Conservation (phyloP, 208 protist species). For the Crithidia brevicula region DNA sequence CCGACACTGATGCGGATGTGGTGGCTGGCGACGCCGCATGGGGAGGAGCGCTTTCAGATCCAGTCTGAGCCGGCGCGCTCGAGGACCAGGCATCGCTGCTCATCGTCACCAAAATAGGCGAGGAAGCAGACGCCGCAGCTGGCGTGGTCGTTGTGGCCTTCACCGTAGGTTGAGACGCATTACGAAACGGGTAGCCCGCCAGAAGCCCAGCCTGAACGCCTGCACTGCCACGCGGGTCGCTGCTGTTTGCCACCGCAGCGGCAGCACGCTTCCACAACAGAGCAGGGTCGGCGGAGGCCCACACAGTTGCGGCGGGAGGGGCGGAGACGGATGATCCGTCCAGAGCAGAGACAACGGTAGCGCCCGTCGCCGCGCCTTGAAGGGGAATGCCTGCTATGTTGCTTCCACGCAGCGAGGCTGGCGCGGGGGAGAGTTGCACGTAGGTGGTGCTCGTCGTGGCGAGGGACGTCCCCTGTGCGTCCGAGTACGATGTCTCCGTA, state of each 20-base stretch:
- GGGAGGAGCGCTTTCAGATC: neutral
- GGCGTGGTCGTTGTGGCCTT: neutral
- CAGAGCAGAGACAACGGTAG: conserved; percentile 21
- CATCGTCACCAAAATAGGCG: conserved; percentile 31
- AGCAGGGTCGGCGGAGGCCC: conserved; percentile 25
- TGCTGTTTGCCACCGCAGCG: neutral
- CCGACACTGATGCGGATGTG: neutral
- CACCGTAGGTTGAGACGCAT: neutral
- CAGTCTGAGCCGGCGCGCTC: neutral
- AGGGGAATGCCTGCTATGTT: conserved; percentile 32
- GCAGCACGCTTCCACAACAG: conserved; percentile 15
- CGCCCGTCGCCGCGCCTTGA: conserved; percentile 34
- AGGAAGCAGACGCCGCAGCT: neutral
- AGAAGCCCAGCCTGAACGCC: neutral
- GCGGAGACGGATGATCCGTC: neutral
- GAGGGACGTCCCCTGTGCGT: no score
- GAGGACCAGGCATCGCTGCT: conserved; percentile 21
- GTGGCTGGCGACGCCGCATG: neutral
- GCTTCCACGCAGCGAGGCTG: conserved; percentile 14
- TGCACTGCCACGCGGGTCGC: no score
- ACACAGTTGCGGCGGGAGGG: conserved; percentile 13
- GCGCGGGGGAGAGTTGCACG: conserved; percentile 9
- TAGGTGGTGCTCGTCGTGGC: conserved; percentile 11
- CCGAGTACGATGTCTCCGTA: no score
- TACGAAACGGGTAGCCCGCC: conserved; percentile 26